phyloP scores from a whole-genome alignment of 768 basidiomycete species.

The Leccinum barrowsii region DNA sequence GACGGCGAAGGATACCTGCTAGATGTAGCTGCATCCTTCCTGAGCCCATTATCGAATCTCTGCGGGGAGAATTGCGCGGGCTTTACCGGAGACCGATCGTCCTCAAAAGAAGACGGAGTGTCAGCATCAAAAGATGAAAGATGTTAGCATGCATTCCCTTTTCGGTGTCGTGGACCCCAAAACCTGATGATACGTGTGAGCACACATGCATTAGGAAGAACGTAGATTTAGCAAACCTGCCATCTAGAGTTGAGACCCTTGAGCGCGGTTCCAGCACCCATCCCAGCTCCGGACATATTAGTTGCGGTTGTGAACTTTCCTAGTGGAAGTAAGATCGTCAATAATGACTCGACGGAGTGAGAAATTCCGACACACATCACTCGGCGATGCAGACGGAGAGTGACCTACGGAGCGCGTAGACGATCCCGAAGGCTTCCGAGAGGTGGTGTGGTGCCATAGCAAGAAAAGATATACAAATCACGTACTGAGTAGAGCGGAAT shows the following conservation, averaged over 20 bases:
- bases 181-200: conserved; percentile 39
- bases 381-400: conserved; percentile 60
- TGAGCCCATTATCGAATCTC: conserved; percentile 45
- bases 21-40: conserved; percentile 37
- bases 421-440: conserved; percentile 67
- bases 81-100: conserved; percentile 46
- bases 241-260: conserved; percentile 60
- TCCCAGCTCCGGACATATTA: conserved; percentile 52
- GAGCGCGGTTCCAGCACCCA: conserved; percentile 44
- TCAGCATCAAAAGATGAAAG: conserved; percentile 18
- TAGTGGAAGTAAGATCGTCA: conserved; percentile 34
- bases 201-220: conserved; percentile 4
- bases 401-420: conserved; percentile 62
- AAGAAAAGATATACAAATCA: conserved; percentile 25
- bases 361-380: conserved; percentile 44
- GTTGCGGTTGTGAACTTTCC: conserved; percentile 42
- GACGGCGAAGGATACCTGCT: conserved; percentile 48
- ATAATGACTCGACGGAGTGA: not conserved
- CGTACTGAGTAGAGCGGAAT: conserved; percentile 23
- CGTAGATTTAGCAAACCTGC: conserved; percentile 48
- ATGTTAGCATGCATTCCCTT: conserved; percentile 26
- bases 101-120: conserved; percentile 32
- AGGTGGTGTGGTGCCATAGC: conserved; percentile 38
- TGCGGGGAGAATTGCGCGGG: conserved; percentile 52
- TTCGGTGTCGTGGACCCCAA: conserved; percentile 53